Base-by-base conservation (phyloP, 352 stramenopile species). In the Globisporangium takayamanum region DNA sequence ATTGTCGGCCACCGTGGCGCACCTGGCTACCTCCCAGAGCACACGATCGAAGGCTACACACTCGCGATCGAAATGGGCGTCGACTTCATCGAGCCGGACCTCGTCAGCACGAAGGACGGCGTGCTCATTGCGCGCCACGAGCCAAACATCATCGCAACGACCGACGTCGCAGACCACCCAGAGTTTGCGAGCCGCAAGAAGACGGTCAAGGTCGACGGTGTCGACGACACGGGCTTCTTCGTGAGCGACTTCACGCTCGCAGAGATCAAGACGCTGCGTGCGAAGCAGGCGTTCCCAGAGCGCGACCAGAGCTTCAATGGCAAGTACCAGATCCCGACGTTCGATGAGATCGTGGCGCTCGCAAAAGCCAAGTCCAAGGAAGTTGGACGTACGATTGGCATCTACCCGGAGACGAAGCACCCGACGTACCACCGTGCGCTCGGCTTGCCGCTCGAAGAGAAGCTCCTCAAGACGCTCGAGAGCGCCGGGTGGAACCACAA, bases 11-110 rank as follows among this genome's bases (percentile, higher is more conserved):
- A 98, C 75, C 87, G 92, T 15, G 92, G 89, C 6, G 89, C 90
- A 2, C 84, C 86, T 0, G 89, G 80, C 25, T 93, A 97, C 69
- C 62, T 98, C 25, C 90, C 92, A 5, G 88, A 98, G 62, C 88
- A 97, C 66, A 94, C 92, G 36, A 70, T 97, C 60, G 72, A 78
- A 55, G 82, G 78, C 16, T 98, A 97, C 72, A 87, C 80, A 50
- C 70, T 97, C 12, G 90, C 90, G 50, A 81, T 97, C 33, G 76
- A 97, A 60, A 72, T 89, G 7, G 88, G 88, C n/a, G 80, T 93
- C 15, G 86, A 97, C 65, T 94, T 89, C 55, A 97, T 97, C 44
- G 89, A 98, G 70, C 84, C 89, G 14, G 90, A 98, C 69, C 74
- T 98, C 53, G 87, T 97, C 1, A 76, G 74, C 25, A 96, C 88